A percentile compares a stretch with the other conserved stretches of the same genome.
Conservation (phyloP, 1,284 basidiomycete genomes). For the Dichomitus squalens region DNA sequence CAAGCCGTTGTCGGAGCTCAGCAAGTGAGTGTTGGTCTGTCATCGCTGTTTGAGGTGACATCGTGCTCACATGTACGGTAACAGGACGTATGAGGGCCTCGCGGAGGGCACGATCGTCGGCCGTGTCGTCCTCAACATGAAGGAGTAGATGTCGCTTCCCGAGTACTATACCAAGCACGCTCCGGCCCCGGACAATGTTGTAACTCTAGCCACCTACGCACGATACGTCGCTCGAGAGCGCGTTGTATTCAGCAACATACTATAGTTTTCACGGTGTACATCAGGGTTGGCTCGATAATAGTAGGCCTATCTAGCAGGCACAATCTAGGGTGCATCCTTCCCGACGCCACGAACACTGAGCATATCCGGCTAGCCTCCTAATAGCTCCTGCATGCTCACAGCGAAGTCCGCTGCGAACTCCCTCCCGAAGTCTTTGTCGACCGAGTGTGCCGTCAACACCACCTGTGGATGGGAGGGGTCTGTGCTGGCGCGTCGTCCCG, state of each 20-base stretch:
- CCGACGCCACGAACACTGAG: background rate
- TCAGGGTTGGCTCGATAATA: too few relatives aligned
- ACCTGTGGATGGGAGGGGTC: too few relatives aligned
- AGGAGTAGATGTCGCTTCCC: constrained; percentile 10
- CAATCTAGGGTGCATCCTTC: background rate
- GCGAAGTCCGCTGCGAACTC: constrained; percentile 29
- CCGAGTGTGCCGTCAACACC: constrained; percentile 37
- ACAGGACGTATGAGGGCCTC: constrained; percentile 58
- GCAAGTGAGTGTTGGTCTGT: constrained; percentile 43
- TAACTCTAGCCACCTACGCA: background rate
- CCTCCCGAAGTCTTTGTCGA: constrained; percentile 35
- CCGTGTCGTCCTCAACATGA: constrained; percentile 61
- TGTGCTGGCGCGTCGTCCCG: too few relatives aligned
- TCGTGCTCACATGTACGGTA: background rate
- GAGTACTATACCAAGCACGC: background rate
- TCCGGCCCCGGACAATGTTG: background rate
- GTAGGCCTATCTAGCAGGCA: too few relatives aligned
- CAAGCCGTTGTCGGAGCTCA: constrained; percentile 56
- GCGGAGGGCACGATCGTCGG: constrained; percentile 60
- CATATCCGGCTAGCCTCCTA: too few relatives aligned
- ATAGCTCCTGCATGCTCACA: constrained; percentile 9
- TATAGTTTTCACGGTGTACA: too few relatives aligned
- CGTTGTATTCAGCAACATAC: too few relatives aligned
- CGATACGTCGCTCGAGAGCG: too few relatives aligned
- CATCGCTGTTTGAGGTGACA: background rate